Conservation (phyloP, 83 land plant genomes). For the Larix sibirica region DNA sequence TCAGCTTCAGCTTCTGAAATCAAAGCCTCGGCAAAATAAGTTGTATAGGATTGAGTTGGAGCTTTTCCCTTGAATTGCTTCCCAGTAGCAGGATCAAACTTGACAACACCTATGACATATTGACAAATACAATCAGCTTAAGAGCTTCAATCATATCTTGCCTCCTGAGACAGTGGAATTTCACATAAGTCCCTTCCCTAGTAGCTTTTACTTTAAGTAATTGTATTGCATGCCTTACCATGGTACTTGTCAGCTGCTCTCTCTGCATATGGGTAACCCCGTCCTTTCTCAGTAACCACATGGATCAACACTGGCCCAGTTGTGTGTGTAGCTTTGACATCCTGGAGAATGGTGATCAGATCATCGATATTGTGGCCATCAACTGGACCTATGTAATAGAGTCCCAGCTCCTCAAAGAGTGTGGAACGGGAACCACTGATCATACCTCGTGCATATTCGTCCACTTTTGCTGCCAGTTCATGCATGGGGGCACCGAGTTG, state of each 20-base stretch:
- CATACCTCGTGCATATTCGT: constrained; percentile 87
- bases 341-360: constrained; percentile 60
- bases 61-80: constrained; percentile 67
- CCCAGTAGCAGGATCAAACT: constrained; percentile 84
- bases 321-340: constrained; percentile 72
- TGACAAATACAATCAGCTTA: not conserved
- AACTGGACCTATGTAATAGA: constrained; percentile 84
- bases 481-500: constrained; percentile 74
- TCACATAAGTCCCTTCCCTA: not conserved
- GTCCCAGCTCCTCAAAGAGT: constrained; percentile 80
- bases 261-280: constrained; percentile 79
- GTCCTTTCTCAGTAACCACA: constrained; percentile 79
- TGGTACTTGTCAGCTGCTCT: constrained; percentile 73
- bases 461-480: constrained; percentile 78
- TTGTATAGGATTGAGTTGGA: constrained; percentile 68
- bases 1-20: constrained; percentile 84
- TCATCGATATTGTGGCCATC: constrained; percentile 84
- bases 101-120: constrained; percentile 48
- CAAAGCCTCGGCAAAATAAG: constrained; percentile 82
- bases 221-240: constrained; percentile 37
- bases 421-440: constrained; percentile 74
- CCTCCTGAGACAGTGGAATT: not conserved
- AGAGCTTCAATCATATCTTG: not conserved
- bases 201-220: not conserved
- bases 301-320: constrained; percentile 80